Conservation (phyloP, 106 monocot species). For the Phalaenopsis aphrodite region DNA sequence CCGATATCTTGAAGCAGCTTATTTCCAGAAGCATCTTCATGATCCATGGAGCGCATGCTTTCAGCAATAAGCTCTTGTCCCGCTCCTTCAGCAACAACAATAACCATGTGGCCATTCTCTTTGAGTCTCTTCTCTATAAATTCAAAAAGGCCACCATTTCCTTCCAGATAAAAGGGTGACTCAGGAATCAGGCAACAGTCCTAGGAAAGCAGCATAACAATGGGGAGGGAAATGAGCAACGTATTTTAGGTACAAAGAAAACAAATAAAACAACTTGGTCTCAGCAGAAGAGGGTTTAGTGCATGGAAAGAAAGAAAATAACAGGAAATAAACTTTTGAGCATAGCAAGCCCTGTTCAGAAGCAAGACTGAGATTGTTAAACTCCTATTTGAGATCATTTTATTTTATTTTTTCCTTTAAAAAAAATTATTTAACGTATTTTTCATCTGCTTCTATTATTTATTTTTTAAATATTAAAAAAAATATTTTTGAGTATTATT, state of each 20-base stretch:
- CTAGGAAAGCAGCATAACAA: constrained; percentile 17
- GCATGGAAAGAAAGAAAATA: not conserved
- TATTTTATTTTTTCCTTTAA: too few relatives aligned
- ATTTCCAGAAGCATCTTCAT: constrained; percentile 89
- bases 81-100: constrained; percentile 94
- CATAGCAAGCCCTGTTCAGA: not conserved
- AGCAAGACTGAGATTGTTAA: not conserved
- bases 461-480: too few relatives aligned
- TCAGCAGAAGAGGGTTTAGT: not conserved
- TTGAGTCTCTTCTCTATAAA: constrained; percentile 57
- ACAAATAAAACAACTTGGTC: not conserved
- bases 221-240: not conserved
- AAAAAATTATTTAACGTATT: too few relatives aligned
- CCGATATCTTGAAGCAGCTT: constrained; percentile 80
- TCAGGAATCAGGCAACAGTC: constrained; percentile 79
- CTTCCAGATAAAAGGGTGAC: constrained; percentile 70
- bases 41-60: constrained; percentile 41
- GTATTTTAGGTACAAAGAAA: not conserved
- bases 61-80: constrained; percentile 87
- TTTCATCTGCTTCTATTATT: too few relatives aligned
- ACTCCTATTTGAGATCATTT: too few relatives aligned
- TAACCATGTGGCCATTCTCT: constrained; percentile 79
- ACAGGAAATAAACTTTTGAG: not conserved
- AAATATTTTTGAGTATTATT: too few relatives aligned
- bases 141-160: constrained; percentile 57